Conservation (phyloP, 345 rosid species). For the Eucalyptus pumila region DNA sequence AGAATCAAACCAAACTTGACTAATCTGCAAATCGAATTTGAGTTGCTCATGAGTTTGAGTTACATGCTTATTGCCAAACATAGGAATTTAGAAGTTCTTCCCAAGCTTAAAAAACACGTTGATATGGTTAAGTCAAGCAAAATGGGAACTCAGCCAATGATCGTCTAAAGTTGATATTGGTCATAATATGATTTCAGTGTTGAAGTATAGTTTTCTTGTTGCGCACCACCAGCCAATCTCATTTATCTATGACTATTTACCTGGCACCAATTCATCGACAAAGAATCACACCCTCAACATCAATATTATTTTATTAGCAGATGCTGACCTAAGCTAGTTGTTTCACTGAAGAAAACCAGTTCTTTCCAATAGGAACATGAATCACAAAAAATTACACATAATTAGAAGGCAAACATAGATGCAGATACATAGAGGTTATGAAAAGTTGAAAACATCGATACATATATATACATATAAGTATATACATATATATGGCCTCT, state of each 20-base stretch:
- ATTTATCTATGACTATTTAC: background rate
- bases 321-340: background rate
- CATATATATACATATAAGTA: fast-evolving
- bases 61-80: background rate
- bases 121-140: background rate
- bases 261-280: background rate
- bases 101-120: background rate
- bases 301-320: background rate
- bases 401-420: background rate
- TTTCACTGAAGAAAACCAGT: background rate
- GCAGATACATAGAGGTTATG: background rate
- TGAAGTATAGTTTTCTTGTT: background rate
- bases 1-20: background rate
- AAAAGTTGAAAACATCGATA: background rate
- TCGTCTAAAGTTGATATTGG: background rate
- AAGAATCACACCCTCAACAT: background rate
- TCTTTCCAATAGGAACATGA: background rate
- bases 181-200: background rate
- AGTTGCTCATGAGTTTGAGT: background rate
- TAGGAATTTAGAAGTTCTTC: background rate
- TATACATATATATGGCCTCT: background rate
- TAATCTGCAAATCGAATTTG: background rate
- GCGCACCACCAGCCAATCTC: background rate
- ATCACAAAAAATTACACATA: background rate
- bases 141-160: background rate